Evolutionary conservation across 2,329 filamentous ascomycete genomes (phyloP).

Genomic region (Akanthomyces dipterigenus): DNA sequence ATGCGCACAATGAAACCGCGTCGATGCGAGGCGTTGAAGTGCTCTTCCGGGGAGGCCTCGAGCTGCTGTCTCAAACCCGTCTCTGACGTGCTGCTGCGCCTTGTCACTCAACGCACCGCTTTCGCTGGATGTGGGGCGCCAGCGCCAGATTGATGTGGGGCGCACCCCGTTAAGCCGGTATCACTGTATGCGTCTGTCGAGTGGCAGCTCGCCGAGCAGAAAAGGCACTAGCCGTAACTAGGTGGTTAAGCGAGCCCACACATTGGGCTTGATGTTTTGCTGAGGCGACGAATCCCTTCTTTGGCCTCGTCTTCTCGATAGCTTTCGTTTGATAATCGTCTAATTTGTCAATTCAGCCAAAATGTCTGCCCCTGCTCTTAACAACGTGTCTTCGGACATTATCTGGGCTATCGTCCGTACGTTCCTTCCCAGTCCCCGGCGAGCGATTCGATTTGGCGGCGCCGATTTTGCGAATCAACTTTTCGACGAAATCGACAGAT

Average conservation of each 20-base stretch:
- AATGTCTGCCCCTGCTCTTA: conserved; percentile 50
- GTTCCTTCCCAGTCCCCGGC: conserved; percentile 25
- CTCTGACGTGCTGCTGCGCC: conserved; percentile 5
- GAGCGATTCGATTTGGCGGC: background rate
- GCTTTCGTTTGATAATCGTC: conserved; percentile 6
- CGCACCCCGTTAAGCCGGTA: background rate
- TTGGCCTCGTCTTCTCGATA: conserved; percentile 1
- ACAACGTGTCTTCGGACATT: conserved; percentile 82
- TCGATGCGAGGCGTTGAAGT: background rate
- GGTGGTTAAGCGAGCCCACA: conserved; percentile 37
- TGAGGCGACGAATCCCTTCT: background rate
- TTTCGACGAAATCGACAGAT: background rate
- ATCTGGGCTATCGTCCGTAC: conserved; percentile 93
- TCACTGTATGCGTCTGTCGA: conserved; percentile 1
- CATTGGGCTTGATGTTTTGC: conserved; percentile 18
- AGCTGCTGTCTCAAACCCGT: background rate
- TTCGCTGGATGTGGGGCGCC: background rate
- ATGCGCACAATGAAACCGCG: background rate
- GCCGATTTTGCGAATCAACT: background rate
- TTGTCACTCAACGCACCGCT: background rate
- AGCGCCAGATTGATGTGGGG: background rate
- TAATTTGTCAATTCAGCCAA: conserved; percentile 33
- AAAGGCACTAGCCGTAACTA: conserved; percentile 22
- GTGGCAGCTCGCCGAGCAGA: background rate
- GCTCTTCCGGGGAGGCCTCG: background rate